These are phyloP conservation scores for Saussurea involucrata DNA, from an alignment of 129 eudicot species.

Conservation along the genomic window DNA sequence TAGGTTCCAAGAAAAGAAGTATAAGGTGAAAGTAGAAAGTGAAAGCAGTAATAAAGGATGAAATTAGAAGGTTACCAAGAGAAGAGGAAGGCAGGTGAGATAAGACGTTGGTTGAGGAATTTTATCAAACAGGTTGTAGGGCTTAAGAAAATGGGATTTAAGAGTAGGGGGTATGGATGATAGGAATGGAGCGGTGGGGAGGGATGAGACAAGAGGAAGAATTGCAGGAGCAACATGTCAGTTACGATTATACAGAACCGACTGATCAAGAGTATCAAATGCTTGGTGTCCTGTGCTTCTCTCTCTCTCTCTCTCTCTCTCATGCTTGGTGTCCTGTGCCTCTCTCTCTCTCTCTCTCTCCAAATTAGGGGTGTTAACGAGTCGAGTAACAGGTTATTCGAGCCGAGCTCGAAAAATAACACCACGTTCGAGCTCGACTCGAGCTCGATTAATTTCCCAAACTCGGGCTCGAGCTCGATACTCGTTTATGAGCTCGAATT, in stretches of 20 bases:
- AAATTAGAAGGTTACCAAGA: background rate
- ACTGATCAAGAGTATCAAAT: constrained; percentile 19
- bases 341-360: too few species aligned
- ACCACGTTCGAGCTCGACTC: too few species aligned
- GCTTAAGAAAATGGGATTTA: background rate
- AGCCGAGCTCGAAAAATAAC: too few species aligned
- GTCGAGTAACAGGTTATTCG: too few species aligned
- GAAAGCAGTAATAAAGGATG: constrained; percentile 17
- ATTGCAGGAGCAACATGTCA: constrained; percentile 25
- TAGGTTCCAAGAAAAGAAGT: background rate
- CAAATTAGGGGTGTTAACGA: too few species aligned
- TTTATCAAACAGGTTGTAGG: constrained; percentile 15
- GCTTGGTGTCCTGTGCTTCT: constrained; percentile 19
- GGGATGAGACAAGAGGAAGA: constrained; percentile 17
- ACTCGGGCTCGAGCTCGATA: too few species aligned
- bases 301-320: too few species aligned
- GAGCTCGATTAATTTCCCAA: too few species aligned
- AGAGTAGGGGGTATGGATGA: background rate
- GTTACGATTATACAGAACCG: constrained; percentile 20
- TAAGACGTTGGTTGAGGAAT: constrained; percentile 8
- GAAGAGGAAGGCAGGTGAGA: background rate
- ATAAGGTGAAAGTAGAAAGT: background rate
- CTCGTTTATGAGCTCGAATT: too few species aligned
- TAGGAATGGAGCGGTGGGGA: constrained; percentile 15
- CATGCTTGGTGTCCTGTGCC: constrained; percentile 19